Evolutionary conservation across 2,329 filamentous ascomycete species (phyloP), one percentile per base, ranked within the genome.

Genomic region (Sporothrix pseudoabietina): DNA sequence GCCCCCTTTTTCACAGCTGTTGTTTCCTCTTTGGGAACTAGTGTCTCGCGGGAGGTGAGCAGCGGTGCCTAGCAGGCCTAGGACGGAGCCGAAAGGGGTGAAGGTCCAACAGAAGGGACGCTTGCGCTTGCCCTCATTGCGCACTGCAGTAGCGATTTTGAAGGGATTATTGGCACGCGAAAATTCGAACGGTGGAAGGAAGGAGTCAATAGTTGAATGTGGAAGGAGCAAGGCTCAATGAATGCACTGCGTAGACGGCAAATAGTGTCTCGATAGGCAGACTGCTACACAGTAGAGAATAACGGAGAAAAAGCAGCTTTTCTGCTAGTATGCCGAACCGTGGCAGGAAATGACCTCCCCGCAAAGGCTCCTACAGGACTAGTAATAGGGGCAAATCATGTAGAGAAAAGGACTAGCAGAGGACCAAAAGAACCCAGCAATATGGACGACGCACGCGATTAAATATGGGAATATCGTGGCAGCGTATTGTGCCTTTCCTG

Each of bases 81-180:
- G 63, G 57, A 71, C 57, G 70, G 57, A 65, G 57, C 70, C 70
- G 57, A 71, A 71, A 65, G 30, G 69, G 70, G 70, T 49, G 70
- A 65, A 71, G 35, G 49, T 14, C 52, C 52, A 55, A 10, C 44
- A 49, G 44, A 49, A 49, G 44, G 19, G 44, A 49, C 14, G 14
- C 44, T 52, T 52, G 39, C 66, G 44, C 49, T 39, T 52, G 19
- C 65, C 47, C 44, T n/a, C 10, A 63, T 66, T 49, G 63, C 26
- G 63, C 4, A 16, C 44, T 6, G 1, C 12, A 44, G 41, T 19
- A 49, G 63, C 39, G 41, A 35, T 39, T 39, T n/a, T n/a, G 8
- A 16, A 57, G 12, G 54, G 61, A 47, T 44, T 66, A 66, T 47
- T 66, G 41, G 47, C 41, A 68, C 44, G 65, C 26, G 65, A 52